Evolutionary conservation across 495 filamentous ascomycete genomes (phyloP).

Genomic region (Penicillium verhagenii): DNA sequence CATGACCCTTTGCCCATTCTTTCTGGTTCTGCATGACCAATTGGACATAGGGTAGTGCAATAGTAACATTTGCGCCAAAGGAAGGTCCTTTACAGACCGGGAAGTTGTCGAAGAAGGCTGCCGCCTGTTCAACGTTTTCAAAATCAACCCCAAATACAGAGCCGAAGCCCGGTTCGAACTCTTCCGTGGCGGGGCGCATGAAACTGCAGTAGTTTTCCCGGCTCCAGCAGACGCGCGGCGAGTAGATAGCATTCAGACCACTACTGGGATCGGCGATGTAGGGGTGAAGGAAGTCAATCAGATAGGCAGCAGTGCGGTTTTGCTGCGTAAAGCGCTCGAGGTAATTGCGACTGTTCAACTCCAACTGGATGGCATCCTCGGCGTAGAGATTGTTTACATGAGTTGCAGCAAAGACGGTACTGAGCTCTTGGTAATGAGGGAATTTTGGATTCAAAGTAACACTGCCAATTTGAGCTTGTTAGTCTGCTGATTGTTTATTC

Average conservation of each 20-base stretch:
- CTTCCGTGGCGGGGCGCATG: constrained; percentile 27
- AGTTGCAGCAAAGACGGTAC: background rate
- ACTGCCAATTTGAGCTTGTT: background rate
- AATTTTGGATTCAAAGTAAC: constrained; percentile 18
- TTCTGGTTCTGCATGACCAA: constrained; percentile 17
- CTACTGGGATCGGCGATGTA: constrained; percentile 11
- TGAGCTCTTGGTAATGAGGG: constrained; percentile 2
- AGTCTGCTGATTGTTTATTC: background rate
- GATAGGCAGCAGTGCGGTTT: constrained; percentile 16
- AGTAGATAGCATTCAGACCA: constrained; percentile 33
- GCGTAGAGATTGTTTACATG: constrained; percentile 17
- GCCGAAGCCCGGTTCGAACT: constrained; percentile 34
- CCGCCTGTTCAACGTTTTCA: constrained; percentile 17
- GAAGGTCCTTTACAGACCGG: constrained; percentile 20
- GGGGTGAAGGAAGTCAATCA: constrained; percentile 35
- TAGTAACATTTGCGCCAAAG: constrained; percentile 20
- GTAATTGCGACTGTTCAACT: constrained; percentile 23
- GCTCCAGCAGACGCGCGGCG: constrained; percentile 30
- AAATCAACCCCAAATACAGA: constrained; percentile 42
- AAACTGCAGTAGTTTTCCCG: constrained; percentile 29
- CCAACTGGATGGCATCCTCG: constrained; percentile 19
- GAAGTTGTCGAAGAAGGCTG: constrained; percentile 19
- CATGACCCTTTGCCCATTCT: constrained; percentile 19
- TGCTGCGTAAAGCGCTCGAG: constrained; percentile 7
- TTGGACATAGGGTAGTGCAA: constrained; percentile 24